Evolutionary conservation across 768 basidiomycete genomes (phyloP).

Genomic region (Asterophora lycoperdoides): DNA sequence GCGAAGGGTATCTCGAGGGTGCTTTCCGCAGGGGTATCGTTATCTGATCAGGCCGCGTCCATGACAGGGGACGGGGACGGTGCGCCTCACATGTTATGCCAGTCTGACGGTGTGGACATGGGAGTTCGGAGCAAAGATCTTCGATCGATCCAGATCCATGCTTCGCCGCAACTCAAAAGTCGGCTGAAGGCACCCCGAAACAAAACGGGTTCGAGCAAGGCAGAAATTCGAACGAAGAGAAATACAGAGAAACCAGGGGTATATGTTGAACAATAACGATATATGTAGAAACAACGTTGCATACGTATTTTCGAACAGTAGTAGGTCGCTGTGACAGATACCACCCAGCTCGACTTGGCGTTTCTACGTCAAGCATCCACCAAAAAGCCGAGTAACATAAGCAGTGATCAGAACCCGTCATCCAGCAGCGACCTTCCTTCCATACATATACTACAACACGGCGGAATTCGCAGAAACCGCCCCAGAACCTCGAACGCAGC

Average conservation of each 20-base stretch:
- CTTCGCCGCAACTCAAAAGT: too few species aligned
- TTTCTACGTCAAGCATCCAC: constrained; percentile 19
- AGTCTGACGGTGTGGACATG: constrained; percentile 24
- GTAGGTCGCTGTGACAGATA: constrained; percentile 14
- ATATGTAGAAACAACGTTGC: constrained; percentile 10
- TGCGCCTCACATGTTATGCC: constrained; percentile 53
- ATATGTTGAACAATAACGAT: constrained; percentile 14
- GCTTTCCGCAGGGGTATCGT: constrained; percentile 22
- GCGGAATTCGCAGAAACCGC: constrained; percentile 16
- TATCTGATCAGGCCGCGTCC: constrained; percentile 3
- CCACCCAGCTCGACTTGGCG: constrained; percentile 19
- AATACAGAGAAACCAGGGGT: constrained; percentile 7
- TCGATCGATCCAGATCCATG: too few species aligned
- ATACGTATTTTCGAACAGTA: not conserved
- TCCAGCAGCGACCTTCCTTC: constrained; percentile 17
- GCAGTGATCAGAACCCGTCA: constrained; percentile 1
- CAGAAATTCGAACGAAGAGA: not conserved
- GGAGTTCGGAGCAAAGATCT: not conserved
- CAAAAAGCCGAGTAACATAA: constrained; percentile 14
- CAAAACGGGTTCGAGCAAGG: not conserved
- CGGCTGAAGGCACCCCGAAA: too few species aligned
- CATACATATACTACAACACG: constrained; percentile 7
- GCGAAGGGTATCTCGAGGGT: constrained; percentile 77
- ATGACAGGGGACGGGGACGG: not conserved
- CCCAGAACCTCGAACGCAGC: not conserved